Evolutionary conservation across 495 filamentous ascomycete genomes (phyloP).

Genomic region (Penicillium chermesinum): DNA sequence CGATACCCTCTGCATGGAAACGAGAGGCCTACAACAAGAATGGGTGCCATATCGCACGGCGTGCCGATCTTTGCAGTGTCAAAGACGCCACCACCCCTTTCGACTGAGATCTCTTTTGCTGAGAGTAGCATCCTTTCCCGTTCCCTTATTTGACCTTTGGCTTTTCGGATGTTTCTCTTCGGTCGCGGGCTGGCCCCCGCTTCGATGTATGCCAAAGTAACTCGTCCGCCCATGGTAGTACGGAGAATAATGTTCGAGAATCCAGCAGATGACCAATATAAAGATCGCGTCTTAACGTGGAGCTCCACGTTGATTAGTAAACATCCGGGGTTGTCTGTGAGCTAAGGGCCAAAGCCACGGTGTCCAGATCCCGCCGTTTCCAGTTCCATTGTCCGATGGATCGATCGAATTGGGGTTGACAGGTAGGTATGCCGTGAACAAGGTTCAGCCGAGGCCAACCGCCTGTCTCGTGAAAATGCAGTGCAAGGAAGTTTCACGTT

Average conservation of each 20-base stretch:
- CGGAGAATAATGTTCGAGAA: background rate
- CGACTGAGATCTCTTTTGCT: background rate
- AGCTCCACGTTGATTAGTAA: slow-evolving; percentile 21
- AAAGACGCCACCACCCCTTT: background rate
- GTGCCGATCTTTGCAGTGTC: slow-evolving; percentile 8
- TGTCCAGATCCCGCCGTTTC: background rate
- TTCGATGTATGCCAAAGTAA: no score
- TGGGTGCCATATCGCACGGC: background rate
- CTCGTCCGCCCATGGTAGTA: background rate
- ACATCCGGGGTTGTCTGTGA: slow-evolving; percentile 8
- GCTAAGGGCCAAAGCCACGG: background rate
- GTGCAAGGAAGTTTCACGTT: background rate
- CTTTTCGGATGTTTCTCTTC: no score
- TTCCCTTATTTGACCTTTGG: background rate
- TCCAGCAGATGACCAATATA: slow-evolving; percentile 15
- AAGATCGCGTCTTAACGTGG: slow-evolving; percentile 18
- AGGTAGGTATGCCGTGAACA: background rate
- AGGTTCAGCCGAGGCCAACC: slow-evolving; percentile 16
- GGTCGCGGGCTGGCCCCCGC: no score
- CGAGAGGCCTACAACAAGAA: background rate
- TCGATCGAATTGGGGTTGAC: slow-evolving; percentile 6
- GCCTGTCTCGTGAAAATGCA: slow-evolving; percentile 12
- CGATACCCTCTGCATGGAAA: slow-evolving; percentile 2
- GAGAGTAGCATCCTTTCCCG: background rate
- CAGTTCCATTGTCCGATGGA: background rate